Evolutionary conservation across 805 yeast species (phyloP), one percentile per base, ranked within the genome.

Genomic region (Starmerella vitae): DNA sequence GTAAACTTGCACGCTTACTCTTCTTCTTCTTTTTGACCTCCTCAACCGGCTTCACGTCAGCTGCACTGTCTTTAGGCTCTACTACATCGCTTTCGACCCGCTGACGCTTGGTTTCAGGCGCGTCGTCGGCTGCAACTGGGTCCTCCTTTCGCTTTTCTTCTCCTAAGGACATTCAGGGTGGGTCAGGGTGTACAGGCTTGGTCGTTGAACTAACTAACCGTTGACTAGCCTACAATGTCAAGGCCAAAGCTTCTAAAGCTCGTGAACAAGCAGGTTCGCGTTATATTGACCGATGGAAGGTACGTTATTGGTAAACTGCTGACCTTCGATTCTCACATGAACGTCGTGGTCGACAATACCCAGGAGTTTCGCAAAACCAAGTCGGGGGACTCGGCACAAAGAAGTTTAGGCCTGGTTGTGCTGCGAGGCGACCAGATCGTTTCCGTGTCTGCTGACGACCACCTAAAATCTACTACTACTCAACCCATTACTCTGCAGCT

Each of bases 351-450:
- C 24, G 70, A 80, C 10, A 91, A 86, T 47, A 72, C 91, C 30
- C 85, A 82, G 52, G 98, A 88, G 56, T 74, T 74, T 52, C 67
- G 96, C 47, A 60, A 76, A 9, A 75, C 93, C 4, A 76, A 74
- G 50, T 74, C 74, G 45, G 68, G 81, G 7, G 50, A 61, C 56
- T 45, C 65, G 29, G 80, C 77, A 43, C 86, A 79, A 45, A 66
- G 97, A 41, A 63, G 74, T 4, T 61, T 91, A 19, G 97, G 97
- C 0, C 67, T 91, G 37, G 70, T 82, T 2, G 78, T 88, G 27
- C 62, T 88, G 33, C 69, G 97, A 50, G 98, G 98, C 2, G 95
- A 84, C 48, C 81, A 78, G 48, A 74, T 91, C 20, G 73, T 86
- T 10, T 72, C 85, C 39, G 63, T 79, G 17, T 68, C 71, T 21